Conservation (phyloP, 768 basidiomycete genomes). For the Lactarius tabidus region DNA sequence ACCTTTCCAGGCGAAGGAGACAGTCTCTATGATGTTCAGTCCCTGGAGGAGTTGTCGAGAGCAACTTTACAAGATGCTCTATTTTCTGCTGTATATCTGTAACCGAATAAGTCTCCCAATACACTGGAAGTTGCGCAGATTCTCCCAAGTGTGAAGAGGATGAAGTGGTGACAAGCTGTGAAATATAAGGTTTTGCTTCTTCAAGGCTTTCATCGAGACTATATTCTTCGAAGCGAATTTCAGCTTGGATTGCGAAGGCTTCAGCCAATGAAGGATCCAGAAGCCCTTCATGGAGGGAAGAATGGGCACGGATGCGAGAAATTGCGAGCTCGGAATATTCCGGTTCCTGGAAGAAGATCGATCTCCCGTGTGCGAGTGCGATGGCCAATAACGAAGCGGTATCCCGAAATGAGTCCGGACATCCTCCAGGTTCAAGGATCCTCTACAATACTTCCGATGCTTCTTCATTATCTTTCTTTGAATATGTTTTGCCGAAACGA, state of each 20-base stretch:
- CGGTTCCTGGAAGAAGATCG: too few relatives aligned
- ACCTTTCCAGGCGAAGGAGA: background rate
- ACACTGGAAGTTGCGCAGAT: background rate
- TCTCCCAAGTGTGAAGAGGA: background rate
- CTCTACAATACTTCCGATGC: background rate
- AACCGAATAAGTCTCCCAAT: background rate
- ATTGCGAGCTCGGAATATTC: background rate
- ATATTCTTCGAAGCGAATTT: background rate
- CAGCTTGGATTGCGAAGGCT: background rate
- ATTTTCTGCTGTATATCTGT: background rate
- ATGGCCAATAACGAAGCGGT: background rate
- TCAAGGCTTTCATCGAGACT: background rate
- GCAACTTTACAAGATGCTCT: background rate
- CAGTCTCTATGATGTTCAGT: background rate
- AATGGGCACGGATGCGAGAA: too few relatives aligned
- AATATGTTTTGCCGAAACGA: background rate
- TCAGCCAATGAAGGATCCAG: background rate
- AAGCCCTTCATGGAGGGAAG: background rate
- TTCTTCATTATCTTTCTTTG: background rate
- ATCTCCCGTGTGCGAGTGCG: background rate
- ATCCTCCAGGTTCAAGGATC: background rate
- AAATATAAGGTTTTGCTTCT: background rate
- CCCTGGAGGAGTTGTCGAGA: background rate
- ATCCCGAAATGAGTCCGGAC: background rate
- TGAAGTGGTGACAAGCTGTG: background rate